phyloP scores from a whole-genome alignment of 306 rosid species.

The Vigna unguiculata region DNA sequence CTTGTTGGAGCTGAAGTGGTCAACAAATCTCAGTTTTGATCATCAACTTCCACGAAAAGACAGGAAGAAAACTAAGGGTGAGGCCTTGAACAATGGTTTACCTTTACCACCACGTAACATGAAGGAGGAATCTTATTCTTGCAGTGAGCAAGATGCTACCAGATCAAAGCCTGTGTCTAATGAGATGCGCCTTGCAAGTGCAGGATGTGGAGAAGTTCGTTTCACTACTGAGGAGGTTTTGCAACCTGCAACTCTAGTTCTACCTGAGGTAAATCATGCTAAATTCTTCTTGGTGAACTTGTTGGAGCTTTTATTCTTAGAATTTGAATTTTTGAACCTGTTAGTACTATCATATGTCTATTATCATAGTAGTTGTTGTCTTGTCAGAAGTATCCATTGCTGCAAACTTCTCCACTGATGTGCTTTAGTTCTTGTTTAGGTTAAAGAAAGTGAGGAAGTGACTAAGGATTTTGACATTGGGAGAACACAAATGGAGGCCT shows the following conservation, averaged over 20 bases:
- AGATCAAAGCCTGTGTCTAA: constrained; percentile 37
- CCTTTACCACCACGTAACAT: background rate
- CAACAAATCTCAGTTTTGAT: constrained; percentile 67
- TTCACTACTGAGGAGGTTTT: constrained; percentile 46
- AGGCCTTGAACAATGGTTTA: constrained; percentile 38
- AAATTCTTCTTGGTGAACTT: background rate
- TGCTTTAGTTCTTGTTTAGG: constrained; percentile 43
- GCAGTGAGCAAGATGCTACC: constrained; percentile 28
- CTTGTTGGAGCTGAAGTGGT: constrained; percentile 87
- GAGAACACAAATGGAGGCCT: constrained; percentile 45
- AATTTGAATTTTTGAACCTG: too few species aligned
- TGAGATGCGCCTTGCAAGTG: constrained; percentile 45
- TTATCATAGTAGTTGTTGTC: background rate
- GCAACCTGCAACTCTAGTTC: constrained; percentile 49
- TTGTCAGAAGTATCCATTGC: background rate
- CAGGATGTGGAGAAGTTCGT: constrained; percentile 47
- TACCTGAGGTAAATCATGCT: constrained; percentile 58
- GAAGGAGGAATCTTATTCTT: constrained; percentile 41
- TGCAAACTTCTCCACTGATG: background rate
- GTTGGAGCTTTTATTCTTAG: background rate
- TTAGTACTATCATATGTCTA: too few species aligned
- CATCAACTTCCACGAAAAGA: constrained; percentile 44
- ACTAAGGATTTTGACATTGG: constrained; percentile 38
- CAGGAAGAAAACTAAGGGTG: constrained; percentile 38
- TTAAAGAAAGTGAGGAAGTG: constrained; percentile 13